Base-by-base conservation (phyloP, 2,329 filamentous ascomycete species). In the Myotisia sp. region DNA sequence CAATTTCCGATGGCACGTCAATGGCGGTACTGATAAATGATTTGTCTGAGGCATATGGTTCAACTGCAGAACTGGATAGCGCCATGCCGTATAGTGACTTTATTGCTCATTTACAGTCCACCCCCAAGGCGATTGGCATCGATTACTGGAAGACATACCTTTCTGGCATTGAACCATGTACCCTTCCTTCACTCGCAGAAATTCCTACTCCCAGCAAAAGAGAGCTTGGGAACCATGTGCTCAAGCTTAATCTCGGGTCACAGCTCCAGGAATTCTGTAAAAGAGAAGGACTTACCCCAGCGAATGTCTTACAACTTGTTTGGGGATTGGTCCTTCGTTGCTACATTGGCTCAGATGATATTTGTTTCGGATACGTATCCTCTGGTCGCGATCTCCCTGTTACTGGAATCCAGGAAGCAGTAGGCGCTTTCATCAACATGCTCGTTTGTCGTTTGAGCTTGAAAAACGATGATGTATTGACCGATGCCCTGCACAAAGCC, bases 241-340 rank as follows among this genome's bases (percentile, higher is more conserved):
- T 38, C 8, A 43, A 38, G 9, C 36, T 44, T 12, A 26, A 37
- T 6, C 24, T 40, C 8, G 37, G 34, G n/a, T 10, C 29, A 8
- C 18, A 42, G 18, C 24, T 43, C 13, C 39, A 40, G 12, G 16
- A 26, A 9, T 43, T 43, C 23, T 43, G 39, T 26, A 36, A 33
- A 27, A 37, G 28, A 20, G 29, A 42, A 12, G 37, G 35, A 6
- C 19, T 42, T 8, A 49, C 36, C 34, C 45, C 45, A n/a, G 42
- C 47, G 5, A 67, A 77, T 0, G 44, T 80, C 0, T 67, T 73
- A 16, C 82, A 92, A 52, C 62, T 54, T n/a, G 55, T 58, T 12
- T 60, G 56, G 56, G 54, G 49, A 3, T 30, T 61, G 19, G 42
- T 60, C 4, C 39, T 59, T 2, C 48, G 52, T 6, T 46, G 44